A percentile compares a stretch with the other conserved stretches of the same genome.
These are phyloP conservation scores for Emergomyces africanus DNA, from an alignment of 2,329 filamentous ascomycete species.

Conservation along the genomic window DNA sequence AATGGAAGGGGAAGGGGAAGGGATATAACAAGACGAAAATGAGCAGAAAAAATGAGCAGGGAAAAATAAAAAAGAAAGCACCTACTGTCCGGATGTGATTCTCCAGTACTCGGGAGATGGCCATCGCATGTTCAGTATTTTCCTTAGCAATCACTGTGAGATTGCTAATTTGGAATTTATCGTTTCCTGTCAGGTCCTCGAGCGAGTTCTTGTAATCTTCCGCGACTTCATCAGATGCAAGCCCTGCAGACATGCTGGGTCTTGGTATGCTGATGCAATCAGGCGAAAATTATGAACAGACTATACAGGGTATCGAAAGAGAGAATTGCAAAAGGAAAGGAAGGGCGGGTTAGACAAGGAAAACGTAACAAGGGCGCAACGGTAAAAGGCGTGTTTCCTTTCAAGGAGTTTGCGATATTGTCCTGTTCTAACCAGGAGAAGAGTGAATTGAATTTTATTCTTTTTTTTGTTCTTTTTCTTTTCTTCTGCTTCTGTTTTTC, in stretches of 20 bases:
- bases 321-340: slow-evolving; percentile 5
- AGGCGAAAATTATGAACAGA: slow-evolving; percentile 1
- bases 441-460: slow-evolving; percentile 9
- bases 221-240: slow-evolving; percentile 68
- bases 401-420: slow-evolving; percentile 5
- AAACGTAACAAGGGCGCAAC: slow-evolving; percentile 1
- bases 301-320: not conserved
- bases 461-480: not conserved
- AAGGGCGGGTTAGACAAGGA: slow-evolving; percentile 6
- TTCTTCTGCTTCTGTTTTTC: slow-evolving; percentile 9
- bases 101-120: slow-evolving; percentile 79
- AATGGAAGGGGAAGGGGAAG: not conserved
- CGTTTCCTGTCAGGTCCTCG: slow-evolving; percentile 81
- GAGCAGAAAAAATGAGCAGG: slow-evolving; percentile 4
- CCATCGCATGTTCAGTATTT: slow-evolving; percentile 88
- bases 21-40: slow-evolving; percentile 10
- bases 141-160: slow-evolving; percentile 95
- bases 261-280: slow-evolving; percentile 6
- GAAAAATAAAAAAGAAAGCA: slow-evolving; percentile 15
- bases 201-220: slow-evolving; percentile 90
- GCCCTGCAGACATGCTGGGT: slow-evolving; percentile 50
- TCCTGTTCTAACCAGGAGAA: slow-evolving; percentile 5
- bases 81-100: slow-evolving; percentile 93
- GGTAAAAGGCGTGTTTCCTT: not conserved
- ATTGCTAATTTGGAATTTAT: slow-evolving; percentile 92